A percentile compares a stretch with the other conserved stretches of the same genome.
Evolutionary conservation across 768 basidiomycete genomes (phyloP).

Genomic region (Psilocybe tampanensis): DNA sequence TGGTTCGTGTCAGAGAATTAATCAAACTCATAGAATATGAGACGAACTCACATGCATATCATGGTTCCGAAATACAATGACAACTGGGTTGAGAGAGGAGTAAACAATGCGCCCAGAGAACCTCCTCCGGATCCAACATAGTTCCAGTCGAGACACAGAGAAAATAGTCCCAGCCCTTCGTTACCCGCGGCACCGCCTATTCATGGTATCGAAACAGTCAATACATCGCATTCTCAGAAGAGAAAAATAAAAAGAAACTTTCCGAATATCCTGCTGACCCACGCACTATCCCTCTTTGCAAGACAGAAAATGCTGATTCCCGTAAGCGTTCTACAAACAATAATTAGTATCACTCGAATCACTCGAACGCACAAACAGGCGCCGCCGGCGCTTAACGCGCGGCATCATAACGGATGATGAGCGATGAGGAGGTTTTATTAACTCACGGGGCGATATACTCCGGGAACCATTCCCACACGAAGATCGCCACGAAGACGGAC

Average conservation of each 20-base stretch:
- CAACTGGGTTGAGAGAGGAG: slow-evolving; percentile 28
- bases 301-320: slow-evolving; percentile 65
- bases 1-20: no score
- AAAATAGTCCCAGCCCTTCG: slow-evolving; percentile 62
- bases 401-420: not conserved
- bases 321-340: slow-evolving; percentile 44
- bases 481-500: slow-evolving; percentile 52
- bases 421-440: not conserved
- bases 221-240: not conserved
- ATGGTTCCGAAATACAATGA: slow-evolving; percentile 51
- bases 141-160: slow-evolving; percentile 66
- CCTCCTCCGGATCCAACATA: slow-evolving; percentile 50
- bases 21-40: no score
- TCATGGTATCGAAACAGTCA: not conserved
- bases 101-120: slow-evolving; percentile 47
- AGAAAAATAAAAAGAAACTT: not conserved
- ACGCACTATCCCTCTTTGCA: slow-evolving; percentile 47
- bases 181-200: slow-evolving; percentile 58
- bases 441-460: slow-evolving; percentile 46
- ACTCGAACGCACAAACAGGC: slow-evolving; percentile 20
- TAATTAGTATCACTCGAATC: slow-evolving; percentile 18
- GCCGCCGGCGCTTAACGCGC: slow-evolving; percentile 2
- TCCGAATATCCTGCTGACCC: slow-evolving; percentile 60
- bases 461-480: slow-evolving; percentile 60
- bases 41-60: slow-evolving; percentile 48